These are phyloP conservation scores for Serpula lacrymans DNA, from an alignment of 768 basidiomycete genomes.

Conservation along the genomic window DNA sequence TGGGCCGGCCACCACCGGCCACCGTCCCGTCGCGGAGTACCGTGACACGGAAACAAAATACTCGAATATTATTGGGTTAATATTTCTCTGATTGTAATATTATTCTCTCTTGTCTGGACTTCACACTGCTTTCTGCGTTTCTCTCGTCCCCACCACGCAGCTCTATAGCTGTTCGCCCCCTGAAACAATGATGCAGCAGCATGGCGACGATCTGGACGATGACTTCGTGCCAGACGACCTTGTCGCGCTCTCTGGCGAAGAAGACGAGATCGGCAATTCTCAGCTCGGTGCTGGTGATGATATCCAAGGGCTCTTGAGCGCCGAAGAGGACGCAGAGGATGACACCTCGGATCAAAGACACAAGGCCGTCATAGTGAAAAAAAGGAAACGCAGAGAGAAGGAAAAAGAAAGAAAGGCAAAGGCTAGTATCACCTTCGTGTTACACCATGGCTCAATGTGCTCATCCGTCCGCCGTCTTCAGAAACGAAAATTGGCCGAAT, in stretches of 20 bases:
- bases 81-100: neutral
- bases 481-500: conserved; percentile 64
- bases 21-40: no score
- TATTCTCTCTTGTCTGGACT: no score
- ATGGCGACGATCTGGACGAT: conserved; percentile 82
- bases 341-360: conserved; percentile 22
- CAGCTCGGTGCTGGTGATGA: conserved; percentile 31
- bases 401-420: conserved; percentile 74
- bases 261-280: conserved; percentile 28
- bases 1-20: no score
- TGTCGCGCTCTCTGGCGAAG: conserved; percentile 62
- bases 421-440: conserved; percentile 32
- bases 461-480: conserved; percentile 24
- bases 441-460: neutral
- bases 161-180: conserved; percentile 12
- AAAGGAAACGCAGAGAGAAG: conserved; percentile 70
- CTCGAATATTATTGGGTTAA: conserved; percentile 7
- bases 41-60: neutral
- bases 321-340: conserved; percentile 41
- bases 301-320: conserved; percentile 39
- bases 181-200: conserved; percentile 28
- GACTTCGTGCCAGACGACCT: conserved; percentile 72
- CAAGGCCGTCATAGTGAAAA: conserved; percentile 42
- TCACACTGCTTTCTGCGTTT: conserved; percentile 8
- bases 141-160: conserved; percentile 8